Conservation (phyloP, 1,139 yeast species). For the Geotrichum citri-aurantii region DNA sequence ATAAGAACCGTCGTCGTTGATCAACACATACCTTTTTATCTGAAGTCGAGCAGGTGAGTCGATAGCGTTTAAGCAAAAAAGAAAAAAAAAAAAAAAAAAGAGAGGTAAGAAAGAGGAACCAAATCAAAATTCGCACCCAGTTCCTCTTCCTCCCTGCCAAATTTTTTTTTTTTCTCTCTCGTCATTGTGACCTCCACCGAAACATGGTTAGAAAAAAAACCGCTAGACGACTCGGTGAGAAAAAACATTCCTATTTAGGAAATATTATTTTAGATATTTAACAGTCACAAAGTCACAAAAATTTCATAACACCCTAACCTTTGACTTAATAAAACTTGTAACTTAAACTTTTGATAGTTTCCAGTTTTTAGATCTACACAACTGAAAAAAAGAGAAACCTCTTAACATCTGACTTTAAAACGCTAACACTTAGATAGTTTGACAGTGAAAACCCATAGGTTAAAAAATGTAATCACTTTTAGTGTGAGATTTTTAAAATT, state of each 20-base stretch:
- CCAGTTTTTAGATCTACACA: not conserved
- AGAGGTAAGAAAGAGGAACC: not conserved
- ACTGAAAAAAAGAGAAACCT: not conserved
- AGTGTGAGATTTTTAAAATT: no score
- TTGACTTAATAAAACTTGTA: not conserved
- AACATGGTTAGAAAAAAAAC: not conserved
- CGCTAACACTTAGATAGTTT: no score
- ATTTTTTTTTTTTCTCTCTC: conserved; percentile 2
- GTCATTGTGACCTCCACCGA: not conserved
- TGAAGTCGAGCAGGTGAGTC: conserved; percentile 11
- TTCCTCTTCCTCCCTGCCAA: conserved; percentile 5
- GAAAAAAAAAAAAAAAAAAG: conserved; percentile 4
- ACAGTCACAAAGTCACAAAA: conserved; percentile 1
- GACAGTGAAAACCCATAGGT: no score
- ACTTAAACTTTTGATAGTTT: no score
- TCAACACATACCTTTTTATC: conserved; percentile 9
- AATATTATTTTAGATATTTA: not conserved
- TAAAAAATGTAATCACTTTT: no score
- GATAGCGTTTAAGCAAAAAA: conserved; percentile 10
- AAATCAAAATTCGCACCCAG: not conserved
- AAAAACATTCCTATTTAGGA: conserved; percentile 6
- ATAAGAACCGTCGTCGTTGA: not conserved
- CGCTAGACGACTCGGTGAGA: not conserved
- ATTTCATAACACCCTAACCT: not conserved
- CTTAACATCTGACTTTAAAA: no score